phyloP scores from a whole-genome alignment of 495 filamentous ascomycete genomes.

The Neurospora sp. region DNA sequence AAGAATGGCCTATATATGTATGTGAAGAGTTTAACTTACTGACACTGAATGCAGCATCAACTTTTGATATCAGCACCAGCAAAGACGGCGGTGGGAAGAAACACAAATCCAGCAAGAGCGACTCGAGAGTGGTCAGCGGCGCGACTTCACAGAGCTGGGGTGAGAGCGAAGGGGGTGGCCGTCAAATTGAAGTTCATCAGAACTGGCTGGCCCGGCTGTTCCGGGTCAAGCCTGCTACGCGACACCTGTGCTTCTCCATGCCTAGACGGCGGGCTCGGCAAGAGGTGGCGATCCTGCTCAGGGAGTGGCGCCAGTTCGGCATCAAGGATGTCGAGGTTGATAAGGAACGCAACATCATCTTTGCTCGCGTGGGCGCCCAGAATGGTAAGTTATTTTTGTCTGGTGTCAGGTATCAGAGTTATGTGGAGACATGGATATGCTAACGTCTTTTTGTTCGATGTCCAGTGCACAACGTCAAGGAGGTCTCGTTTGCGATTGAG shows the following conservation, averaged over 20 bases:
- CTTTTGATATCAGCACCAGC: not conserved
- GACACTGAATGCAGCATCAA: slow-evolving; percentile 3
- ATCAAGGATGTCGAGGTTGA: slow-evolving; percentile 66
- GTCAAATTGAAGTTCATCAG: slow-evolving; percentile 49
- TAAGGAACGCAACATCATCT: slow-evolving; percentile 61
- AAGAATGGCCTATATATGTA: slow-evolving; percentile 1
- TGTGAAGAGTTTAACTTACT: not conserved
- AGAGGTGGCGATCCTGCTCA: slow-evolving; percentile 61
- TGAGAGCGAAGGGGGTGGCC: slow-evolving; percentile 14
- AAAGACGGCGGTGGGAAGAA: slow-evolving; percentile 7
- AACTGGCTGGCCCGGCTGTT: slow-evolving; percentile 85
- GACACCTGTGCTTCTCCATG: slow-evolving; percentile 62
- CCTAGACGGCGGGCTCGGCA: slow-evolving; percentile 58
- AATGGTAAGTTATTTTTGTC: slow-evolving; percentile 54
- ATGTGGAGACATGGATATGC: slow-evolving; percentile 3
- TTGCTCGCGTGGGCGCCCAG: slow-evolving; percentile 57
- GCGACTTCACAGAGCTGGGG: slow-evolving; percentile 9
- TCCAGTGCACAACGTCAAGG: slow-evolving; percentile 61
- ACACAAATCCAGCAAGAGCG: slow-evolving; percentile 2
- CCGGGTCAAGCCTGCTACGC: slow-evolving; percentile 72
- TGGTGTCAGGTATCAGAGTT: not conserved
- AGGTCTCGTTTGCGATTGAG: slow-evolving; percentile 70
- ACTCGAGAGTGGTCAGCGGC: not conserved
- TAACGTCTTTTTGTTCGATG: slow-evolving; percentile 9
- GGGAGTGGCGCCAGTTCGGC: slow-evolving; percentile 71